Evolutionary conservation across 2,329 filamentous ascomycete genomes (phyloP).

Genomic region (Hymenoscyphus fraxineus): DNA sequence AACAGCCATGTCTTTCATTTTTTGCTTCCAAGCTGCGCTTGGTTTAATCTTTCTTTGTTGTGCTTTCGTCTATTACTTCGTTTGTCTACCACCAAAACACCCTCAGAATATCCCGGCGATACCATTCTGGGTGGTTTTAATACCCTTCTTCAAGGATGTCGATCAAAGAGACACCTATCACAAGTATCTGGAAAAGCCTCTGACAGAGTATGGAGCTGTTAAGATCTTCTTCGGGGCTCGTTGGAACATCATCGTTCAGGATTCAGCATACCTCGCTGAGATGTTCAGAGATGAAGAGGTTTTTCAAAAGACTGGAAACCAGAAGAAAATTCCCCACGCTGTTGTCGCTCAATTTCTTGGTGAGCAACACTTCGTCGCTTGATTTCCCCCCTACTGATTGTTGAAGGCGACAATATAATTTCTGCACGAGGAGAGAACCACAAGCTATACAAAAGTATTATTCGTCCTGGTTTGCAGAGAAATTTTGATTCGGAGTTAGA

Average conservation of each 20-base stretch:
- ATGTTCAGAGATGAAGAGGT: slow-evolving; percentile 12
- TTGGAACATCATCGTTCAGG: slow-evolving; percentile 10
- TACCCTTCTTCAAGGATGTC: slow-evolving; percentile 12
- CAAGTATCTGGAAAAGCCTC: slow-evolving; percentile 3
- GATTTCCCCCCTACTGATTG: neutral
- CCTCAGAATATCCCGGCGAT: slow-evolving; percentile 8
- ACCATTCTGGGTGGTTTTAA: slow-evolving; percentile 9
- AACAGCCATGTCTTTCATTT: neutral
- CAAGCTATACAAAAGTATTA: slow-evolving; percentile 7
- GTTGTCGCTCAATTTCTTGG: slow-evolving; percentile 8
- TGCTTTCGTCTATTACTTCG: slow-evolving; percentile 5
- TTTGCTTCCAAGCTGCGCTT: neutral
- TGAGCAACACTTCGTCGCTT: neutral
- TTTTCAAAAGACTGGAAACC: slow-evolving; percentile 12
- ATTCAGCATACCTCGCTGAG: slow-evolving; percentile 3
- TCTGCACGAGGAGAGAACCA: slow-evolving; percentile 5
- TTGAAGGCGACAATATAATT: slow-evolving; percentile 10
- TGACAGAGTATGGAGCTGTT: slow-evolving; percentile 7
- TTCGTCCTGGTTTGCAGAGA: slow-evolving; percentile 10
- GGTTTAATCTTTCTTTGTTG: neutral
- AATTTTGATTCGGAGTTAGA: slow-evolving; percentile 7
- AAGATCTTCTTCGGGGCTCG: slow-evolving; percentile 10
- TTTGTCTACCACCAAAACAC: slow-evolving; percentile 9
- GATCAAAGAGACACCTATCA: slow-evolving; percentile 9
- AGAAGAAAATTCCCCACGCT: slow-evolving; percentile 12